These are phyloP conservation scores for Clonostachys byssicola DNA, from an alignment of 2,329 filamentous ascomycete species.

Conservation along the genomic window DNA sequence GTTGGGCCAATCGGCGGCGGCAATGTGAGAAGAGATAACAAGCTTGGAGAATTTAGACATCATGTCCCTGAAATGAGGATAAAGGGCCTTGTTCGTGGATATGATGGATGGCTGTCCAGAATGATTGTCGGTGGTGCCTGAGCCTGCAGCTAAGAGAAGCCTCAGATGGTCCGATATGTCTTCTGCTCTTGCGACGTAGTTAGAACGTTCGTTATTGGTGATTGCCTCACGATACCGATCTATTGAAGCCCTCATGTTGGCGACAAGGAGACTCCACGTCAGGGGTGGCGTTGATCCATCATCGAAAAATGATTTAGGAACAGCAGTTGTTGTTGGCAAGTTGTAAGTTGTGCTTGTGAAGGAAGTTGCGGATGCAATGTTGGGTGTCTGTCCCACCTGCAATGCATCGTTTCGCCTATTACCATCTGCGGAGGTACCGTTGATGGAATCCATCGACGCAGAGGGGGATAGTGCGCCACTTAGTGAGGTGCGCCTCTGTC, in stretches of 20 bases:
- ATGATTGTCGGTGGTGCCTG: conserved; percentile 96
- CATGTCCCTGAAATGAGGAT: conserved; percentile 97
- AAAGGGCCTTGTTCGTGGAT: conserved; percentile 93
- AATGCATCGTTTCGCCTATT: conserved; percentile 54
- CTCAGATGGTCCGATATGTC: conserved; percentile 97
- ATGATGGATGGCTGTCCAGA: conserved; percentile 99
- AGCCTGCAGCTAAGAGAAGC: conserved; percentile 89
- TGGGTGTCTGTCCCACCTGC: conserved; percentile 37
- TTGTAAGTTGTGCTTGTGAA: conserved; percentile 57
- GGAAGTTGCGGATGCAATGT: conserved; percentile 55
- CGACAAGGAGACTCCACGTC: conserved; percentile 85
- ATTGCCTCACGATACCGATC: conserved; percentile 91
- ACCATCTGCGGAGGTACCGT: conserved; percentile 57
- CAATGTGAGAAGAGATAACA: conserved; percentile 95
- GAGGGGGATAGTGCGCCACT: conserved; percentile 75
- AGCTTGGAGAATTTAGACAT: conserved; percentile 99
- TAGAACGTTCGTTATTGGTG: conserved; percentile 73
- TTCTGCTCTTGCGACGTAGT: conserved; percentile 92
- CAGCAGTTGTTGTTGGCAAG: conserved; percentile 52
- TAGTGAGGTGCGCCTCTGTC: conserved; percentile 55
- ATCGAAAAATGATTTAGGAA: conserved; percentile 85
- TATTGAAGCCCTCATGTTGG: conserved; percentile 89
- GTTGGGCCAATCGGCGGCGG: conserved; percentile 91
- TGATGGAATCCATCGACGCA: conserved; percentile 88
- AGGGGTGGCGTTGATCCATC: conserved; percentile 76